Base-by-base conservation (phyloP, 345 rosid species). In the Eucalyptus pauciflora region DNA sequence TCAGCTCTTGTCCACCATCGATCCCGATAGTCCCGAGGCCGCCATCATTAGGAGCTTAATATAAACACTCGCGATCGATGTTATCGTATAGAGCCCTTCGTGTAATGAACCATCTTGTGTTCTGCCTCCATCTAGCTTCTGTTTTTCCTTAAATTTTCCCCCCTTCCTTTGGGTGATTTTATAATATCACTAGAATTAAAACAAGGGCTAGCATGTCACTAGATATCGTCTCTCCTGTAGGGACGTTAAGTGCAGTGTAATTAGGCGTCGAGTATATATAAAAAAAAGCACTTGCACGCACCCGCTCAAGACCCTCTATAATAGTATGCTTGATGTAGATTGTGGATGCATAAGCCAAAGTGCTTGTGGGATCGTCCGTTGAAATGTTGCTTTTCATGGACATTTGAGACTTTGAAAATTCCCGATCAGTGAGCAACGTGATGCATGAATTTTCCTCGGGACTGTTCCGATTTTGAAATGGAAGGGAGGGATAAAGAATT, bases 1-100 rank as follows among this genome's bases (percentile, higher is more conserved):
- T 9, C 88, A 90, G 88, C 89, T 90, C 13, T 86, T 90, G 81
- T 62, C 91, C 85, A 88, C 91, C 87, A 88, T 90, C 48, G 91
- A 90, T 83, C 88, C 91, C 49, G 86, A 90, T 56, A 90, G 89
- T 88, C 91, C 91, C 1, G 91, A 90, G 76, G 91, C 91, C 29
- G 89, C 91, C 88, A 90, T 90, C 69, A 88, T 90, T 52, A 88
- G 91, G 88, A 88, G 91, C 89, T 90, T 90, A 69, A 90, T 90
- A 76, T 76, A 41, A 41, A 76, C 83, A 46, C 52, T 52, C 37
- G 69, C 9, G 67, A 52, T 86, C 71, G 54, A 62, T n/a, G 85
- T 76, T 76, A 76, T 76, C 85, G 24, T 20, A 20, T 76, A 43
- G 48, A 76, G 85, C 85, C 85, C 85, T 76, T 76, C 85, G 48